Base-by-base conservation (phyloP, 192 early-diverging fungal species). In the Haplosporangium gracile region DNA sequence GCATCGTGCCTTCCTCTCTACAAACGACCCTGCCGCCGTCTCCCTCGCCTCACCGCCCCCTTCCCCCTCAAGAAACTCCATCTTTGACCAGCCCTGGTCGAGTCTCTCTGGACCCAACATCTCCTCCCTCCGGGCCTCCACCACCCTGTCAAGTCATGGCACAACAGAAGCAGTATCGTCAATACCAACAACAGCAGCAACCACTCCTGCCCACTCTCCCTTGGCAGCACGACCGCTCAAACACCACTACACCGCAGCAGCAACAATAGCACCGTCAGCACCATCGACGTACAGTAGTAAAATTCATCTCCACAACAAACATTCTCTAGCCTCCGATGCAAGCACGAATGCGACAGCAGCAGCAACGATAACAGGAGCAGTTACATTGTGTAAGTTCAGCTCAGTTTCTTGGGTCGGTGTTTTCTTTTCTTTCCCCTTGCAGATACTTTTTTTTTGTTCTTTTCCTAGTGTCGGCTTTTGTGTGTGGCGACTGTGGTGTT, bases 61-160 rank as follows among this genome's bases (percentile, higher is more conserved):
- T 7, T 86, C 83, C 0, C 83, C 83, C 39, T 86, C 83, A 2
- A 70, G 83, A 32, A 86, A 86, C 43, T 74, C 83, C 57, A 86
- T 86, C 74, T 86, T 86, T 73, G 75, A 86, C 53, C 78, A 77
- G 75, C 70, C 83, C 7, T 86, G 83, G 83, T 80, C 83, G 15
- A 39, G 26, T 49, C 15, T 76, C 9, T 5, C 78, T 1, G 69
- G 83, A 55, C 83, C 83, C 60, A 80, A 86, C 36, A 80, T 86
- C 70, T 74, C 42, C 47, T 80, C 83, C 5, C 83, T 86, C 13
- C 83, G 83, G 2, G 65, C 57, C 72, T 47, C 63, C 36, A 20
- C 39, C 68, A 39, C 74, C 39, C 26, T 6, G 32, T 22, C 60
- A 42, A 15, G 29, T 65, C 60, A 32, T 65, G 60, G 60, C 29